Evolutionary conservation across 2,329 filamentous ascomycete species (phyloP).

Genomic region (Aspergillus sp.): DNA sequence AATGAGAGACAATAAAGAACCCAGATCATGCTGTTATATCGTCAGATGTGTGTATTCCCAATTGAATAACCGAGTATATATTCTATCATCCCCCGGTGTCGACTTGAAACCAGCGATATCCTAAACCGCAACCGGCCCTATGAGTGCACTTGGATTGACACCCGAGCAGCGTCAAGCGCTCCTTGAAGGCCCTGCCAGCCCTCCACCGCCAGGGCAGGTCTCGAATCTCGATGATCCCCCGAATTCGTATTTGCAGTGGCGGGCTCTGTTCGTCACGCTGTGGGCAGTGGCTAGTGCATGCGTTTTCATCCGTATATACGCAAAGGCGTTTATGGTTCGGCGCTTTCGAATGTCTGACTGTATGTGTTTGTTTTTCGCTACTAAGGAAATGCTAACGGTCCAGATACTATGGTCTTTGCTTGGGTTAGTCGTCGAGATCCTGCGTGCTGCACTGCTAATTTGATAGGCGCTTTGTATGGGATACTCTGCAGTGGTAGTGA

Average conservation of each 20-base stretch:
- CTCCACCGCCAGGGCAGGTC: conserved; percentile 2
- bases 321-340: conserved; percentile 3
- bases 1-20: too few species aligned
- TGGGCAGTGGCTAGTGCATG: neutral
- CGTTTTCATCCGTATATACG: conserved; percentile 3
- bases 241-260: neutral
- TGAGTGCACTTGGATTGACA: neutral
- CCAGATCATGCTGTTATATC: too few species aligned
- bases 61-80: too few species aligned
- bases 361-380: neutral
- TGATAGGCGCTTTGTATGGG: conserved; percentile 3
- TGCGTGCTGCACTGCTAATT: neutral
- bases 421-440: neutral
- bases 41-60: too few species aligned
- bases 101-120: too few species aligned
- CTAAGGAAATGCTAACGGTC: neutral
- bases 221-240: conserved; percentile 2
- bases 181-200: neutral
- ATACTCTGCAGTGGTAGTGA: neutral
- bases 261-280: neutral
- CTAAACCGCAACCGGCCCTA: neutral
- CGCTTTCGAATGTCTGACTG: conserved; percentile 3
- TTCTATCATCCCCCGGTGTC: too few species aligned
- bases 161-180: neutral
- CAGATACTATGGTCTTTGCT: neutral